These are phyloP conservation scores for Rhizopogon vinicolor DNA, from an alignment of 768 basidiomycete genomes.

Conservation along the genomic window DNA sequence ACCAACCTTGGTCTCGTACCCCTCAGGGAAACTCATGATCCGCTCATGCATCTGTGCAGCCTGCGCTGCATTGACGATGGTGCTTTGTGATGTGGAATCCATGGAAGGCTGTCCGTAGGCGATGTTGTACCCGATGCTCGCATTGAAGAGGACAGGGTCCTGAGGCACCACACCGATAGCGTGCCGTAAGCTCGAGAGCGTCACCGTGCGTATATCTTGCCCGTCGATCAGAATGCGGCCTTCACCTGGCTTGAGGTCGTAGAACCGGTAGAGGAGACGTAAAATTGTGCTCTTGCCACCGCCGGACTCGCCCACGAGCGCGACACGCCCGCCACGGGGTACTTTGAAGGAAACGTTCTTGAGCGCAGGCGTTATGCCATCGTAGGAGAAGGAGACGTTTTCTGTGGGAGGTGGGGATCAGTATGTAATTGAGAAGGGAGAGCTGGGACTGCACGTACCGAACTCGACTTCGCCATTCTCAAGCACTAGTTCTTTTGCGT, in stretches of 20 bases:
- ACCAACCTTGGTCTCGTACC: constrained; percentile 85
- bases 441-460: constrained; percentile 38
- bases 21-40: constrained; percentile 79
- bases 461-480: constrained; percentile 83
- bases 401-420: constrained; percentile 36
- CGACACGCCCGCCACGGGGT: constrained; percentile 82
- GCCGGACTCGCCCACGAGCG: constrained; percentile 83
- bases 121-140: constrained; percentile 69
- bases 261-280: constrained; percentile 89
- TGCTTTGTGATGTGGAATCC: constrained; percentile 53
- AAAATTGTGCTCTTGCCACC: constrained; percentile 81
- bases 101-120: constrained; percentile 53
- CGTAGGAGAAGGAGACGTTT: constrained; percentile 86
- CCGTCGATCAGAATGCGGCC: constrained; percentile 83
- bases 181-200: constrained; percentile 71
- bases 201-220: constrained; percentile 83
- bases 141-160: constrained; percentile 60
- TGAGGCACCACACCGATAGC: constrained; percentile 84
- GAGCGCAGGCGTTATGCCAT: constrained; percentile 59
- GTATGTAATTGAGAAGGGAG: background rate
- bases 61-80: constrained; percentile 68
- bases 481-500: constrained; percentile 69
- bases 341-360: constrained; percentile 84
- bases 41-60: constrained; percentile 88
- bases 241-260: constrained; percentile 78